Base-by-base conservation (phyloP, 1,284 basidiomycete genomes). In the Phellopilus nigrolimitatus region DNA sequence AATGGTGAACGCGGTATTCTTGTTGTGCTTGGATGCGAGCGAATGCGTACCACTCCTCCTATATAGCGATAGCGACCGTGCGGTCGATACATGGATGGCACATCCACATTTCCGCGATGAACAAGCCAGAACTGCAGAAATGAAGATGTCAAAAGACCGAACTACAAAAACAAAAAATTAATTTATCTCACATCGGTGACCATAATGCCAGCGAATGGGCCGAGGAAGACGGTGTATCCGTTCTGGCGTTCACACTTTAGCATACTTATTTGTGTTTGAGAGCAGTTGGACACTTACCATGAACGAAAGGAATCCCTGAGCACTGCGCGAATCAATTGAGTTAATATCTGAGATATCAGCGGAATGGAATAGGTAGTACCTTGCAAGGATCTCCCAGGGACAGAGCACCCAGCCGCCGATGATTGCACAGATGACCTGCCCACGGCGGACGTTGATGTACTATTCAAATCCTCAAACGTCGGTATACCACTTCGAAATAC, bases 391-490 rank as follows among this genome's bases (percentile, higher is more conserved):
- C 53, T 79, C 71, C 79, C 79, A 82, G 25, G 79, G 79, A 56
- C 72, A 74, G 3, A 80, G 63, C 0, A 70, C 76, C 80, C 80
- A 85, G 3, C 80, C 84, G 8, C 86, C 88, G 7, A 90, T 63
- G 47, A 89, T 62, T 0, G 84, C 81, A 56, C 84, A 88, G 43
- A 91, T 73, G 49, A 85, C 64, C 66, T 89, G 86, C 0, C 87
- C 88, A 7, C 88, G 73, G 17, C 76, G 71, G 59, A 91, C 88
- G 63, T 90, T 86, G 68, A 91, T 80, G 60, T 80, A 89, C 53
- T 54, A 45, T n/a, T n/a, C n/a, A n/a, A n/a, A n/a, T n/a, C n/a
- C n/a, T 9, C 12, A 49, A 49, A 17, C 10, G 10, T 43, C 27
- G 28, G 22, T 13, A 64, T 13, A 60, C 60, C 12, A 67, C 40